phyloP scores from a whole-genome alignment of 2,329 filamentous ascomycete genomes.

The Hypoxylon sp. region DNA sequence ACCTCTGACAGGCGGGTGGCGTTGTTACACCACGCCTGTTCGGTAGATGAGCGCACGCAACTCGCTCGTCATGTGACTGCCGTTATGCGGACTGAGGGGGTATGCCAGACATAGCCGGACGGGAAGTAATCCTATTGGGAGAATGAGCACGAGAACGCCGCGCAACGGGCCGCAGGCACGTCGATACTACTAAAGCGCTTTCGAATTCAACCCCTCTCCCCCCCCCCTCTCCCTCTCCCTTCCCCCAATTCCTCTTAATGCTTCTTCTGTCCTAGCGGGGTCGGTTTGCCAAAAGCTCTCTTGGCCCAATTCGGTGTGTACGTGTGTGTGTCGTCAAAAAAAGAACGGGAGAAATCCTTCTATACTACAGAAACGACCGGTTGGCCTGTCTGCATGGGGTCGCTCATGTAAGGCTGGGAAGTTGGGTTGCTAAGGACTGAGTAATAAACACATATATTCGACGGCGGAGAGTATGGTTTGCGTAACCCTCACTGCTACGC shows the following conservation, averaged over 20 bases:
- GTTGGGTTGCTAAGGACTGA: slow-evolving; percentile 17
- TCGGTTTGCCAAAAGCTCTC: background rate
- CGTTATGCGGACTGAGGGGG: slow-evolving; percentile 2
- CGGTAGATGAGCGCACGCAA: background rate
- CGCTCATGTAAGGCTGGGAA: slow-evolving; percentile 1
- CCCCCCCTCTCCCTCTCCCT: background rate
- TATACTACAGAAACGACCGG: slow-evolving; percentile 28
- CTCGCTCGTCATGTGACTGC: slow-evolving; percentile 18
- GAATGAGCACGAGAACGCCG: background rate
- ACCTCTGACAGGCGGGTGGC: background rate
- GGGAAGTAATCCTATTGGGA: slow-evolving; percentile 30
- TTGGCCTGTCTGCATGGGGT: slow-evolving; percentile 37
- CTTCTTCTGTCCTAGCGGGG: background rate
- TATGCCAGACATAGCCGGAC: background rate
- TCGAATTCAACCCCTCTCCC: background rate
- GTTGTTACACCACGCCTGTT: background rate
- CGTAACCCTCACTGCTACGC: background rate
- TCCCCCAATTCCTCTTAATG: slow-evolving; percentile 5
- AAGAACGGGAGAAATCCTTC: slow-evolving; percentile 22
- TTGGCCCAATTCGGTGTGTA: background rate
- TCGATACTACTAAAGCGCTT: background rate
- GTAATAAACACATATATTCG: background rate
- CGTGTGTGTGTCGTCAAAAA: slow-evolving; percentile 15
- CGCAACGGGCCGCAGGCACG: slow-evolving; percentile 5
- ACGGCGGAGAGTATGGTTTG: slow-evolving; percentile 2